Base-by-base conservation (phyloP, 192 early-diverging fungal species). In the Linnemannia elongata region DNA sequence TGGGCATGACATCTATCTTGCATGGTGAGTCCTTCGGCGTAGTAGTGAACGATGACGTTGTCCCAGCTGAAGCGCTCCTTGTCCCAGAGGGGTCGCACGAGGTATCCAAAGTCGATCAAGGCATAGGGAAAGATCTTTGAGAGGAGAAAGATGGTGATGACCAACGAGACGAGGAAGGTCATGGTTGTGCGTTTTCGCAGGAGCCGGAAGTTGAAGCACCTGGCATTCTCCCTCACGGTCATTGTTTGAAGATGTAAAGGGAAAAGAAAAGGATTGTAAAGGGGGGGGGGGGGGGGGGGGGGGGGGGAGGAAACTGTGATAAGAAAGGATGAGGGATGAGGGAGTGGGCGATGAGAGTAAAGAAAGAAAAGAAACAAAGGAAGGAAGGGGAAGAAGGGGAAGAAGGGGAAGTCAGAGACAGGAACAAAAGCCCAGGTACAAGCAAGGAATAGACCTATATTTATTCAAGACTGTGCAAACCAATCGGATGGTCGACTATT, bases 21-120 rank as follows among this genome's bases (percentile, higher is more conserved):
- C 41, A 60, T 38, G 9, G 85, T 49, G n/a, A 92, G 30, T 15
- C 79, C 84, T 33, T 85, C 77, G 1, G 91, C 71, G 54, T 89
- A 88, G 73, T 90, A 92, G 42, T 91, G 90, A 6, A 88, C 80
- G 20, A 92, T 83, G 18, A 82, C 69, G 4, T 74, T 12, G 33
- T 76, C 75, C 47, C 75, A 92, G 6, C 0, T 35, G n/a, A 77
- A 45, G 38, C 68, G 70, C 4, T 70, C 69, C 54, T 69, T 76
- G 69, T 90, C 87, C 89, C 88, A 90, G 35, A 92, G 55, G 8
- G 91, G 91, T 6, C 87, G 76, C 38, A 84, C 70, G 30, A 87
- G 76, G 47, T 92, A 92, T 35, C 83, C 80, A 13, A 89, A n/a
- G 42, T 89, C 88, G 6, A 78, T 77, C 13, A 72, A 77, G 8